phyloP scores from a whole-genome alignment of 2,329 filamentous ascomycete genomes.

The Chrysoporthe puriensis region DNA sequence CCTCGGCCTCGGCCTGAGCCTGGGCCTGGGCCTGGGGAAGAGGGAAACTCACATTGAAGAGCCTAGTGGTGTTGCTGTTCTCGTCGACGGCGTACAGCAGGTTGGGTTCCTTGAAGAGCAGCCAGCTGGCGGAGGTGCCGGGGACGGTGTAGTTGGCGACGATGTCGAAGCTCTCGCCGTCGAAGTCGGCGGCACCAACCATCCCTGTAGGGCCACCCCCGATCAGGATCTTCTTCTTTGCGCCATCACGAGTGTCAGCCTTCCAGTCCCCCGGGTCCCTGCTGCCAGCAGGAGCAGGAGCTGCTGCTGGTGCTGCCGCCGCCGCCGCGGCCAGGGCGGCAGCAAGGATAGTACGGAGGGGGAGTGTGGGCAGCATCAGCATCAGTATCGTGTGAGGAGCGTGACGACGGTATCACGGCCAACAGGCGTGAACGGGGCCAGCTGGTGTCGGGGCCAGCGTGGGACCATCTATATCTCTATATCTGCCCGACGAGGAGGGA shows the following conservation, averaged over 20 bases:
- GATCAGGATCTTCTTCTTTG: constrained; percentile 45
- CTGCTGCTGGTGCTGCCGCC: background rate
- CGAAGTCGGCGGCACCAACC: constrained; percentile 47
- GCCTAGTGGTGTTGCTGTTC: constrained; percentile 44
- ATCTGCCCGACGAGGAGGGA: background rate
- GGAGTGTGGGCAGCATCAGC: background rate
- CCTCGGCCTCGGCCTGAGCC: too few relatives aligned
- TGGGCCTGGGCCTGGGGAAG: background rate
- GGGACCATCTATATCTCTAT: too few relatives aligned
- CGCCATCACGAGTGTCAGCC: constrained; percentile 13
- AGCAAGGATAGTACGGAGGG: background rate
- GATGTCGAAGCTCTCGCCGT: constrained; percentile 45
- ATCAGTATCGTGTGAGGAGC: background rate
- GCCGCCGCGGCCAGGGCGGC: constrained; percentile 7
- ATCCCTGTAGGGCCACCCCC: constrained; percentile 42
- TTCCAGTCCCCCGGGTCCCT: constrained; percentile 4
- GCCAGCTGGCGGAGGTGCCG: constrained; percentile 48
- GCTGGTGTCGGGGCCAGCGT: background rate
- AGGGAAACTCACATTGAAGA: constrained; percentile 38
- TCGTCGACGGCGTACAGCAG: constrained; percentile 54
- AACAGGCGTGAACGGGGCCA: background rate
- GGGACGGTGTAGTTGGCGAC: constrained; percentile 39
- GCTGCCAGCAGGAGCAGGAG: background rate
- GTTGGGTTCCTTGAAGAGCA: constrained; percentile 45
- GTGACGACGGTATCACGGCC: background rate